Evolutionary conservation across 768 basidiomycete genomes (phyloP), one percentile per base, ranked within the genome.

Genomic region (Podaxis pistillaris): DNA sequence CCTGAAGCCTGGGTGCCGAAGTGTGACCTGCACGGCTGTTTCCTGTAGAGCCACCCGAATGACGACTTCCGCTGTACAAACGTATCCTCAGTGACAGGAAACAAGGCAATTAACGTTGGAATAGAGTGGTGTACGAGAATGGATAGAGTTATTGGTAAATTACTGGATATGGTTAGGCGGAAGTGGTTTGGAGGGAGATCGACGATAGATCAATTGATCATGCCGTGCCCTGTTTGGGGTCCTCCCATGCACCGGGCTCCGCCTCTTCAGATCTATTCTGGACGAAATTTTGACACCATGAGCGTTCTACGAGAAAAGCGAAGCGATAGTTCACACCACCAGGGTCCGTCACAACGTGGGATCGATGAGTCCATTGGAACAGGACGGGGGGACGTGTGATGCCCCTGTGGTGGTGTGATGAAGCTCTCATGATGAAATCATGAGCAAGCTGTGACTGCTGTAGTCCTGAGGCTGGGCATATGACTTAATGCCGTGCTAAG

Each of bases 321-420:
- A 19, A 46, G 50, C 26, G 46, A 37, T 56, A 37, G 54, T 47
- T 62, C 66, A 61, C 59, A 68, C 63, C 64, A 67, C 65, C 66
- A 71, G 68, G 65, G 64, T 65, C 55, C 63, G 58, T 58, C 62
- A 56, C 66, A 69, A 70, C 74, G 71, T 75, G 75, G 66, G 73
- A 73, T 68, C 64, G 54, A 47, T 24, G 60, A 62, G 60, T 61
- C 56, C 68, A 67, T 13, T 52, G 38, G 51, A 46, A 50, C 8
- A n/a, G 19, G 38, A 30, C 50, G 59, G 60, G n/a, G 17, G 41
- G 49, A 38, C 58, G 58, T 52, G 47, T 50, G 57, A 68, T 64
- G 66, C 67, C 17, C 62, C 62, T 66, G 30, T 60, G 60, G 30
- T 58, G 60, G 62, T 53, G 62, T 68, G 65, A 61, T 65, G 63